Evolutionary conservation across 257 asterid genomes (phyloP).

Genomic region (Anisodus acutangulus): DNA sequence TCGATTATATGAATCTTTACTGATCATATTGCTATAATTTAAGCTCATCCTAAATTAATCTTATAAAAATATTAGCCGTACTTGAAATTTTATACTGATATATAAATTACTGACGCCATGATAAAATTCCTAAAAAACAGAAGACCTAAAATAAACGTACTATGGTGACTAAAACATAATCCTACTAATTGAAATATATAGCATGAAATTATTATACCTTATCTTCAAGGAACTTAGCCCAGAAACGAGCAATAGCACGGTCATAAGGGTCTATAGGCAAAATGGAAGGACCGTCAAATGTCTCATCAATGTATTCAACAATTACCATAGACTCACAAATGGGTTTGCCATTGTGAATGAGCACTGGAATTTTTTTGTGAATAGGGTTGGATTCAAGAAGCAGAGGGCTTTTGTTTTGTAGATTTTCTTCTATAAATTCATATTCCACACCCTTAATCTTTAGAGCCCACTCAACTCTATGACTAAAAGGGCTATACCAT

Average conservation of each 20-base stretch:
- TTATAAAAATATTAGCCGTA: too few species aligned
- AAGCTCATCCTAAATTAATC: too few species aligned
- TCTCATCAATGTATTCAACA: not conserved
- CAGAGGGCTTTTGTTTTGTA: not conserved
- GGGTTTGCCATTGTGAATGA: not conserved
- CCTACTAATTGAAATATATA: too few species aligned
- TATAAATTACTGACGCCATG: too few species aligned
- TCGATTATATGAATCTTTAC: too few species aligned
- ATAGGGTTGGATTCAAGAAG: not conserved
- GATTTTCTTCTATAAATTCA: not conserved
- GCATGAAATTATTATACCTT: not conserved
- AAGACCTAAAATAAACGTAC: too few species aligned
- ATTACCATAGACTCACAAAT: not conserved
- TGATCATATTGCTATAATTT: too few species aligned
- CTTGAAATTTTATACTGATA: too few species aligned
- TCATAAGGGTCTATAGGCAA: not conserved
- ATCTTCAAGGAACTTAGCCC: not conserved
- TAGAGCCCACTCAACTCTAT: constrained; percentile 17
- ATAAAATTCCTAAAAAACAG: too few species aligned
- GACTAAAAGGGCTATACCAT: not conserved
- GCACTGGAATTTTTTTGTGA: constrained; percentile 1
- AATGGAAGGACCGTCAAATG: not conserved
- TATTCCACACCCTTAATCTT: not conserved
- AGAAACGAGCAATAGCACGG: not conserved
- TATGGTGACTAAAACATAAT: too few species aligned